These are phyloP conservation scores for Amanita fuliginea DNA, from an alignment of 768 basidiomycete species.

Conservation along the genomic window DNA sequence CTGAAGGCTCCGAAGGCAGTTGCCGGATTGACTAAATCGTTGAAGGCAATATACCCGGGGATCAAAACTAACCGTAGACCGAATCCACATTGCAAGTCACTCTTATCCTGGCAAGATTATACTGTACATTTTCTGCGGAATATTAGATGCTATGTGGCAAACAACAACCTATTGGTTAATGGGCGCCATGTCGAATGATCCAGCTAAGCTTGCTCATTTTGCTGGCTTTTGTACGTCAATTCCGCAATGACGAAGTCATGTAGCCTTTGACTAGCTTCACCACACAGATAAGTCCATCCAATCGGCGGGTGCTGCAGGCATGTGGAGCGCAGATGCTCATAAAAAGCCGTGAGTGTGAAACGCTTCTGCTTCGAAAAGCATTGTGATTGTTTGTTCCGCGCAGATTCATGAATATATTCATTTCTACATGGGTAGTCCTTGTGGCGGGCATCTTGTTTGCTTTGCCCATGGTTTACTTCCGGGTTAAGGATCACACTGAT, in stretches of 20 bases:
- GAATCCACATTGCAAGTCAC: constrained; percentile 47
- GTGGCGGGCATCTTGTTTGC: constrained; percentile 52
- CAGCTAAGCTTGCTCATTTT: constrained; percentile 69
- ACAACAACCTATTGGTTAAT: constrained; percentile 75
- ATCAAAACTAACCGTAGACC: constrained; percentile 22
- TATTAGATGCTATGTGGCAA: constrained; percentile 82
- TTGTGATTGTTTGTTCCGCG: not conserved
- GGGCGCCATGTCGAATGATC: constrained; percentile 81
- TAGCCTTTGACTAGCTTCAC: not conserved
- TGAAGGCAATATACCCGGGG: constrained; percentile 48
- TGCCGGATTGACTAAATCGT: not conserved
- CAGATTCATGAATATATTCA: constrained; percentile 60
- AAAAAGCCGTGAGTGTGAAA: constrained; percentile 39
- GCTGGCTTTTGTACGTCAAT: constrained; percentile 63
- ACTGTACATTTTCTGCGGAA: constrained; percentile 62
- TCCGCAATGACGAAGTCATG: not conserved
- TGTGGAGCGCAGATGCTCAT: constrained; percentile 62
- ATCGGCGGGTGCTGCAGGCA: constrained; percentile 63
- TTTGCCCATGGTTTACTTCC: constrained; percentile 65
- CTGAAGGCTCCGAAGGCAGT: not conserved
- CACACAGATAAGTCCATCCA: constrained; percentile 59
- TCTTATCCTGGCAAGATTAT: constrained; percentile 44
- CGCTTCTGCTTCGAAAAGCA: not conserved
- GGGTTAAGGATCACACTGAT: constrained; percentile 52
- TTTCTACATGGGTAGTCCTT: constrained; percentile 67